phyloP scores from a whole-genome alignment of 164 flowering plant species.

The Santalum album region DNA sequence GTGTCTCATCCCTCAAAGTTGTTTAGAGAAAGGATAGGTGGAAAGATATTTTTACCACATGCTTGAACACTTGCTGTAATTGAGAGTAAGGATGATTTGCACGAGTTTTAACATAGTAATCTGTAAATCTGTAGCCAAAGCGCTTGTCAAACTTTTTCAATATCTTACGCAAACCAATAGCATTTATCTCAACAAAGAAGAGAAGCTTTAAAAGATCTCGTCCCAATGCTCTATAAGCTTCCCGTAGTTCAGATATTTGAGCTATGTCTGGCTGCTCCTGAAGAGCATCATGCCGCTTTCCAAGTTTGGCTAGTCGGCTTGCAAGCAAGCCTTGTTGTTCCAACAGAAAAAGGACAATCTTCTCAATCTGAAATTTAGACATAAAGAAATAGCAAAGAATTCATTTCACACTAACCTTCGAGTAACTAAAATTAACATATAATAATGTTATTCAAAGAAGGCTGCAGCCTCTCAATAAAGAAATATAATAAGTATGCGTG shows the following conservation, averaged over 20 bases:
- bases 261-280: slow-evolving; percentile 43
- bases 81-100: slow-evolving; percentile 77
- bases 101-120: slow-evolving; percentile 67
- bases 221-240: slow-evolving; percentile 54
- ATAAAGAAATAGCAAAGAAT: not conserved
- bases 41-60: slow-evolving; percentile 47
- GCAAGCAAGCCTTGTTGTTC: slow-evolving; percentile 75
- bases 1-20: too few relatives aligned
- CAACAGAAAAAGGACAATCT: slow-evolving; percentile 55
- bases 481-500: too few relatives aligned
- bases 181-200: slow-evolving; percentile 60
- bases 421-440: too few relatives aligned
- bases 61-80: slow-evolving; percentile 70
- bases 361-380: slow-evolving; percentile 35
- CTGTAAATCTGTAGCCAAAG: slow-evolving; percentile 57
- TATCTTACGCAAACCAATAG: slow-evolving; percentile 66
- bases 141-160: slow-evolving; percentile 73
- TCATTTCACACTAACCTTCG: not conserved
- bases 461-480: too few relatives aligned
- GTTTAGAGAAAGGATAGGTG: too few relatives aligned
- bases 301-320: slow-evolving; percentile 35
- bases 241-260: slow-evolving; percentile 41
- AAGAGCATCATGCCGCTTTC: slow-evolving; percentile 35
- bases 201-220: slow-evolving; percentile 57
- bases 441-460: too few relatives aligned